Evolutionary conservation across 768 basidiomycete genomes (phyloP).

Genomic region (Sporobolomyces phaffii): DNA sequence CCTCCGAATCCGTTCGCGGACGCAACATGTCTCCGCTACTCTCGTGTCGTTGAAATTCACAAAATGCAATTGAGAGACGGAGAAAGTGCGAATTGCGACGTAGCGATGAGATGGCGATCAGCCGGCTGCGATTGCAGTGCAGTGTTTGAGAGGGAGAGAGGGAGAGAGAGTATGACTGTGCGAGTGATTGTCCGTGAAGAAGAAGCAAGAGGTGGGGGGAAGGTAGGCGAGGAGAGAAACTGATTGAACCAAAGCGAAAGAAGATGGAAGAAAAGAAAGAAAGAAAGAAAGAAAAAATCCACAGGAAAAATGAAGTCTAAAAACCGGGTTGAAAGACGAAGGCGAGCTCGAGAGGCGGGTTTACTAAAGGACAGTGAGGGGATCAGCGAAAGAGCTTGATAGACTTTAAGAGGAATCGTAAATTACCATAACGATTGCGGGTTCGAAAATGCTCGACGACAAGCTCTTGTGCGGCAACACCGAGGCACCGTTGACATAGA

Average conservation of each 20-base stretch:
- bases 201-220: background rate
- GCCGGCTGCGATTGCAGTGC: too few relatives aligned
- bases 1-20: too few relatives aligned
- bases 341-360: background rate
- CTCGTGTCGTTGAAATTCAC: too few relatives aligned
- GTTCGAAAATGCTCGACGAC: constrained; percentile 41
- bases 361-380: background rate
- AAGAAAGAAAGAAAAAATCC: background rate
- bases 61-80: background rate
- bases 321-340: background rate
- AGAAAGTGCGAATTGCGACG: too few relatives aligned
- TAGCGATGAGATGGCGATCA: too few relatives aligned
- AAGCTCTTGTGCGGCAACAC: constrained; percentile 40
- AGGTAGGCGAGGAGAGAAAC: background rate
- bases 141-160: too few relatives aligned
- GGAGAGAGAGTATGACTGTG: background rate
- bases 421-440: constrained; percentile 43
- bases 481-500: constrained; percentile 44
- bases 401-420: background rate
- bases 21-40: too few relatives aligned
- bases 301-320: background rate
- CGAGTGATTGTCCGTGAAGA: background rate
- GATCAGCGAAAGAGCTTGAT: background rate
- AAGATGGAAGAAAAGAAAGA: too few relatives aligned
- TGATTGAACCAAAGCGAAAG: background rate